Conservation (phyloP, 768 basidiomycete genomes). For the Pisolithus tinctorius region DNA sequence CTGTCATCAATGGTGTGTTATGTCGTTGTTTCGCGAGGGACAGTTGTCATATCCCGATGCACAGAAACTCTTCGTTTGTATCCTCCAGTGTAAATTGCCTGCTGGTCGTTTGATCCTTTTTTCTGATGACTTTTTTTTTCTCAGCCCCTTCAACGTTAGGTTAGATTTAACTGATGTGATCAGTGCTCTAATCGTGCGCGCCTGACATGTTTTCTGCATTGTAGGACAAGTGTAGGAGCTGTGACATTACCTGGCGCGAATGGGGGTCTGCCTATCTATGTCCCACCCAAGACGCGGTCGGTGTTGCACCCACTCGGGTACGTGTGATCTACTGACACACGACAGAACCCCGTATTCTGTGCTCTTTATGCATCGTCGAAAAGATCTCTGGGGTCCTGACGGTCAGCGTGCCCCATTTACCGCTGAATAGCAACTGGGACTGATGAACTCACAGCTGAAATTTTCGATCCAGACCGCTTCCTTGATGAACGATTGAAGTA, state of each 20-base stretch:
- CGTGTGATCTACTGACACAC: not conserved
- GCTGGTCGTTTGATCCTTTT: not conserved
- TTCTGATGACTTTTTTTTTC: not conserved
- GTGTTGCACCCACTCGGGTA: not conserved
- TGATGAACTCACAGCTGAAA: slow-evolving; percentile 12
- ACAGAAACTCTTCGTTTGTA: slow-evolving; percentile 25
- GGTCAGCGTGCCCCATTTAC: slow-evolving; percentile 10
- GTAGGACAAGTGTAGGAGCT: slow-evolving; percentile 19
- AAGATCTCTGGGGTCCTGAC: slow-evolving; percentile 33
- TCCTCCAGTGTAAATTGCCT: slow-evolving; percentile 24
- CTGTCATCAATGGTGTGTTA: slow-evolving; percentile 21
- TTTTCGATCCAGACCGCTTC: slow-evolving; percentile 63
- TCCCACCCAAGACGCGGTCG: slow-evolving; percentile 28
- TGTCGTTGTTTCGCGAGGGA: not conserved
- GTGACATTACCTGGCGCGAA: slow-evolving; percentile 18
- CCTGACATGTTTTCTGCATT: not conserved
- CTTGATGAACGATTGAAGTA: slow-evolving; percentile 52
- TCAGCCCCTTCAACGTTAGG: slow-evolving; percentile 22
- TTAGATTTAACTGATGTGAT: not conserved
- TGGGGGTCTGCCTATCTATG: slow-evolving; percentile 22
- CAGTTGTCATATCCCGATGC: not conserved
- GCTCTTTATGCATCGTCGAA: slow-evolving; percentile 32
- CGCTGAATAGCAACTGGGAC: not conserved
- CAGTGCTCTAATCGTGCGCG: no score
- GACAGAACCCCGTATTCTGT: slow-evolving; percentile 12